Base-by-base conservation (phyloP, 176 grass and related monocot genomes). In the Tillandsia fasciculata region DNA sequence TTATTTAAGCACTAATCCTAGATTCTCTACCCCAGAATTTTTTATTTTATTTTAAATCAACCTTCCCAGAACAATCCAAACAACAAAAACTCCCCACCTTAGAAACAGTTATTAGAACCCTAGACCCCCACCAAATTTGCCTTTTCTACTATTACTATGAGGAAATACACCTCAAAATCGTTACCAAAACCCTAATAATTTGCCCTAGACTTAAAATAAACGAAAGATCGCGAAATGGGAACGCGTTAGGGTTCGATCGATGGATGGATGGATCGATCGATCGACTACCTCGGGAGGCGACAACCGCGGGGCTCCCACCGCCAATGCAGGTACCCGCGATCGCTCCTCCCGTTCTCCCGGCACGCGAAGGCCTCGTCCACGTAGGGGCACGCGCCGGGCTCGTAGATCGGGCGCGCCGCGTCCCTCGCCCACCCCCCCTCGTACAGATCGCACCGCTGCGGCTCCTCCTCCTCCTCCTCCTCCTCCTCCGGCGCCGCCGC, bases 341-440 rank as follows among this genome's bases (percentile, higher is more conserved):
- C 93, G 8, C 72, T 49, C 54, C 86, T 75, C 26, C 93, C 89
- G 71, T 97, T 97, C 65, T 79, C 72, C 53, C 71, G 68, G 89
- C 89, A 97, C 49, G 70, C 77, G 73, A 85, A 97, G 53, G 93
- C 93, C 76, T 92, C 93, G 73, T 97, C 93, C 47, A 97, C 77
- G 86, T 90, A 97, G 0, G 93, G 89, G 87, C 93, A 97, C 47
- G 93, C 78, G 0, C 53, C 83, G 8, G 89, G 81, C 71, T 48
- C 54, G 86, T 97, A 97, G 13, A 92, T 80, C 74, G 83, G 88
- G 28, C 56, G 68, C 29, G 48, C 78, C 42, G 81, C 93, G 72
- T 85, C 84, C n/a, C 48, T 83, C 63, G 83, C 84, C 93, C 93
- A 92, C 72, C 70, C 82, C 27, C 93, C 89, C 67, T 92, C 84